Conservation (phyloP, 345 rosid species). For the Aethionema arabicum region DNA sequence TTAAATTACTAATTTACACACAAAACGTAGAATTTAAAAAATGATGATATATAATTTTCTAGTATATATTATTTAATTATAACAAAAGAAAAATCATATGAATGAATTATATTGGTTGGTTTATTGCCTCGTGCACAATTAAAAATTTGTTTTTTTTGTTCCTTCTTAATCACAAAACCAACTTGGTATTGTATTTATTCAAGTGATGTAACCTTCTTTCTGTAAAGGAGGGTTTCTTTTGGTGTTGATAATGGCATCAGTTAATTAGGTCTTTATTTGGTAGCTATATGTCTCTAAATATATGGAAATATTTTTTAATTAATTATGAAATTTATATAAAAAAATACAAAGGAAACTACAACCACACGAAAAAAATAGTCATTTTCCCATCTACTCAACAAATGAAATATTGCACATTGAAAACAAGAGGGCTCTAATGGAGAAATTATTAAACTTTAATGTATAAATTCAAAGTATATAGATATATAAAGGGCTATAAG, state of each 20-base stretch:
- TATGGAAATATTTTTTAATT: too few species aligned
- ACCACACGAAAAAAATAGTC: background rate
- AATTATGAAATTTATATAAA: too few species aligned
- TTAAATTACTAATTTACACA: too few species aligned
- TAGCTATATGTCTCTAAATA: background rate
- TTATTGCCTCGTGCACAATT: conserved; percentile 22
- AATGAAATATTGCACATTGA: conserved; percentile 7
- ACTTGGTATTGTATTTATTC: conserved; percentile 9
- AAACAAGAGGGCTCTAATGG: conserved; percentile 1
- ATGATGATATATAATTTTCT: too few species aligned
- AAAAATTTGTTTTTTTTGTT: background rate
- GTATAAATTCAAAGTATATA: background rate
- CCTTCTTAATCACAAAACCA: background rate
- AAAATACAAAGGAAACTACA: too few species aligned
- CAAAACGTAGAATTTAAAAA: too few species aligned
- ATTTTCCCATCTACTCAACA: conserved; percentile 10
- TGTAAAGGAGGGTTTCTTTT: conserved; percentile 13
- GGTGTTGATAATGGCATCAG: conserved; percentile 19
- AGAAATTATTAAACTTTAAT: background rate
- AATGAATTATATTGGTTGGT: conserved; percentile 14
- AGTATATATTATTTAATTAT: too few species aligned
- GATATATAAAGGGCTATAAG: too few species aligned
- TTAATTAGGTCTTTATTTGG: conserved; percentile 21
- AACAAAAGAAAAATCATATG: too few species aligned
- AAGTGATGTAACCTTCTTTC: conserved; percentile 20